phyloP scores from a whole-genome alignment of 768 basidiomycete species.

The Cubamyces lactineus region DNA sequence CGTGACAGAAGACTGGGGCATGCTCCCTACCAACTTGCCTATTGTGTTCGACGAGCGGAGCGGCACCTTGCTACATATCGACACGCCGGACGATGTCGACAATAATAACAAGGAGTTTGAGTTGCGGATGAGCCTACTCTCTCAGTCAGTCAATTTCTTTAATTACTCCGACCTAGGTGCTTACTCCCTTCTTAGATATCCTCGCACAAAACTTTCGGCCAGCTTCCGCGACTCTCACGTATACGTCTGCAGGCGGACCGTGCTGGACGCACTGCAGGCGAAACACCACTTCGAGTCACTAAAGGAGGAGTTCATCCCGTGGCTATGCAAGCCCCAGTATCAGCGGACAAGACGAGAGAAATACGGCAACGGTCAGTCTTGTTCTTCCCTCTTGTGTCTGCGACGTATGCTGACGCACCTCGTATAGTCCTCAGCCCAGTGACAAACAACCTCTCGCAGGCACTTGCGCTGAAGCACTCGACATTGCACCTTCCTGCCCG shows the following conservation, averaged over 20 bases:
- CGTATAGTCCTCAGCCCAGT: constrained; percentile 49
- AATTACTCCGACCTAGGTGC: neutral
- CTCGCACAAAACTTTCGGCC: constrained; percentile 67
- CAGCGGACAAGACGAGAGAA: constrained; percentile 60
- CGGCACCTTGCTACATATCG: constrained; percentile 71
- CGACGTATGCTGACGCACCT: neutral
- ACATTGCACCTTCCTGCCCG: constrained; percentile 41
- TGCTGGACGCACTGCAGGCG: constrained; percentile 71
- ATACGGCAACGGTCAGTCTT: constrained; percentile 56
- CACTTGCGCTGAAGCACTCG: constrained; percentile 61
- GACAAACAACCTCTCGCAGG: constrained; percentile 49
- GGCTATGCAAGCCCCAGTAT: constrained; percentile 88
- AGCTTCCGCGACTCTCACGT: constrained; percentile 85
- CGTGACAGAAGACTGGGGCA: constrained; percentile 70
- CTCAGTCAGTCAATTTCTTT: constrained; percentile 47
- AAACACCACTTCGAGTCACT: constrained; percentile 80
- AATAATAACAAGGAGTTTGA: constrained; percentile 71
- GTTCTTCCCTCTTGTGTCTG: neutral
- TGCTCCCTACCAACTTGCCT: constrained; percentile 45
- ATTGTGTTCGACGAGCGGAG: constrained; percentile 72
- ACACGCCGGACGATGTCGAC: constrained; percentile 70
- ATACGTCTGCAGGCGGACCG: constrained; percentile 78
- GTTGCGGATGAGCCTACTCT: constrained; percentile 74
- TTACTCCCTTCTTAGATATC: constrained; percentile 53
- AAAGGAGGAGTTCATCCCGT: constrained; percentile 89